Evolutionary conservation across 2,329 filamentous ascomycete species (phyloP).

Genomic region (Trichoderma atroviride): DNA sequence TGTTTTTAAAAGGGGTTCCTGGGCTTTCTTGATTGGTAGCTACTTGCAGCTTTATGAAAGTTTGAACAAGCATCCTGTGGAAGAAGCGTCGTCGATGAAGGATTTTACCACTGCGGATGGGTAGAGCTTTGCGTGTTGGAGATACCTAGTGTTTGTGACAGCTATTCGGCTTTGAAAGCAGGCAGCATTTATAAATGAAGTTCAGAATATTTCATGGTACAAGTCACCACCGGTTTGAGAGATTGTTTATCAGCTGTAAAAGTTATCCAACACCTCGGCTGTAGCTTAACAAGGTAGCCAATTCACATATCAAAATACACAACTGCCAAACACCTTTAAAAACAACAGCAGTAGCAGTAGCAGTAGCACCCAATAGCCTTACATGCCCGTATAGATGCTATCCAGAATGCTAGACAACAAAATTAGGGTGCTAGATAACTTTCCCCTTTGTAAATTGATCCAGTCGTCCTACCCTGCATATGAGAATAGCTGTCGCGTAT

Average conservation of each 20-base stretch:
- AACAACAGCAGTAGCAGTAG: too few species aligned
- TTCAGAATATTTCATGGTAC: neutral
- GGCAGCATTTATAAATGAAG: neutral
- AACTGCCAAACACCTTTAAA: too few species aligned
- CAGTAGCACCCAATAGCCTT: too few species aligned
- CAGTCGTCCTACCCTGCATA: neutral
- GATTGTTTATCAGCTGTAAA: neutral
- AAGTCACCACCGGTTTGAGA: neutral
- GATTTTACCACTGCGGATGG: neutral
- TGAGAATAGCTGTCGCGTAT: neutral
- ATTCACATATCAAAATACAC: too few species aligned
- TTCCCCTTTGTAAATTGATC: too few species aligned
- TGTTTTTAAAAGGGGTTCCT: conserved; percentile 50
- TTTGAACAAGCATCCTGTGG: conserved; percentile 29
- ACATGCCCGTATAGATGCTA: too few species aligned
- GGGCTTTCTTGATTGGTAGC: conserved; percentile 48
- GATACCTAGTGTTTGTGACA: neutral
- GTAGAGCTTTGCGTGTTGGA: neutral
- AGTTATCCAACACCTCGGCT: too few species aligned
- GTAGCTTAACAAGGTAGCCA: too few species aligned
- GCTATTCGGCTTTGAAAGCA: neutral
- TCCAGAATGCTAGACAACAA: too few species aligned
- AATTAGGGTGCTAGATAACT: too few species aligned
- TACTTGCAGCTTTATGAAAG: conserved; percentile 30
- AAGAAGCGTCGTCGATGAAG: conserved; percentile 14